A percentile compares a stretch with the other conserved stretches of the same genome.
These are phyloP conservation scores for Blastocystis sp. DNA, from an alignment of 352 stramenopile species.

Conservation along the genomic window DNA sequence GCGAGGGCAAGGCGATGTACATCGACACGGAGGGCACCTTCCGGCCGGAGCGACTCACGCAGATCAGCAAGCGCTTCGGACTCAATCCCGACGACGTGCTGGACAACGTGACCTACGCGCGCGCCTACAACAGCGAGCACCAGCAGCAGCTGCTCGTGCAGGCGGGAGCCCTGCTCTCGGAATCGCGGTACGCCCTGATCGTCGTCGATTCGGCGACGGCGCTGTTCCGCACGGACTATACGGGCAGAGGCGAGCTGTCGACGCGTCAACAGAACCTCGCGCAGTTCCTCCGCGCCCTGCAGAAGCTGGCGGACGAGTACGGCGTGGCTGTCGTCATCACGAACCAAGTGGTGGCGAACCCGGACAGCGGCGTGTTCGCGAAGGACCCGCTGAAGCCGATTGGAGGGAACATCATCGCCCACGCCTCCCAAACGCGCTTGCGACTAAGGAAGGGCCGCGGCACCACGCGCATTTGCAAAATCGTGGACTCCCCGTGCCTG, in stretches of 20 bases:
- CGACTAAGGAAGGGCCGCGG: slow-evolving; percentile 91
- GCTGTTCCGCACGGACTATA: slow-evolving; percentile 97
- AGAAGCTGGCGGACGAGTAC: slow-evolving; percentile 94
- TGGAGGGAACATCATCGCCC: slow-evolving; percentile 78
- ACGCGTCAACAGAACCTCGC: slow-evolving; percentile 76
- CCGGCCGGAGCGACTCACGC: too few relatives aligned
- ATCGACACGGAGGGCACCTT: too few relatives aligned
- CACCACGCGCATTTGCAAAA: slow-evolving; percentile 92
- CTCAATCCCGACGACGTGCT: slow-evolving; percentile 89
- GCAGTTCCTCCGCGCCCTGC: slow-evolving; percentile 86
- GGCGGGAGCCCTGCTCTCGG: slow-evolving; percentile 71
- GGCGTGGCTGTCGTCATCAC: slow-evolving; percentile 91
- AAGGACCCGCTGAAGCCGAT: slow-evolving; percentile 61
- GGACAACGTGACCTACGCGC: slow-evolving; percentile 96
- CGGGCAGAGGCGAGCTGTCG: slow-evolving; percentile 90
- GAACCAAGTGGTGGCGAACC: slow-evolving; percentile 86
- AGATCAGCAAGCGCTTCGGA: slow-evolving; percentile 3
- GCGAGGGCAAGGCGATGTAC: slow-evolving; percentile 80
- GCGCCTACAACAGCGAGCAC: slow-evolving; percentile 74
- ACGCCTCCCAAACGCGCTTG: slow-evolving; percentile 81
- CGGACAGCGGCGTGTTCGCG: slow-evolving; percentile 84
- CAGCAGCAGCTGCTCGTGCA: background rate
- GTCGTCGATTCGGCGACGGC: slow-evolving; percentile 96
- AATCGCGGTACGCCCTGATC: slow-evolving; percentile 81
- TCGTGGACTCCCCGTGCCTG: too few relatives aligned